Conservation (phyloP, 106 monocot genomes). For the Iris macrosiphon region DNA sequence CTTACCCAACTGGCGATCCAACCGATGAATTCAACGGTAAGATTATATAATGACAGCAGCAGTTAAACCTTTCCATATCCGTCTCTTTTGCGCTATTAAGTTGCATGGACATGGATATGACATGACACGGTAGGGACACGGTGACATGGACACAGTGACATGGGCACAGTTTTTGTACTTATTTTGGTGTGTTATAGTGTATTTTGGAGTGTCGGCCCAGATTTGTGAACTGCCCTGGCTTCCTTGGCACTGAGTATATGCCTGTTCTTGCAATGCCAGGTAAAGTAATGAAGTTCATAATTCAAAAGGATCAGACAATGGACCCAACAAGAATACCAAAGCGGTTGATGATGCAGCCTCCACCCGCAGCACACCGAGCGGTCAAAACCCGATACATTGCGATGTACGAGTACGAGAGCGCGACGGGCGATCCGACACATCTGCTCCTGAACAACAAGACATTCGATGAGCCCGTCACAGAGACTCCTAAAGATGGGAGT, state of each 20-base stretch:
- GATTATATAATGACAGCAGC: no score
- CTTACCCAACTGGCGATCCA: conserved; percentile 34
- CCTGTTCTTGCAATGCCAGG: no score
- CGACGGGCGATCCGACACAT: conserved; percentile 66
- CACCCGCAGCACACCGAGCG: conserved; percentile 20
- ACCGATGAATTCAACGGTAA: conserved; percentile 16
- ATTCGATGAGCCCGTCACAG: conserved; percentile 56
- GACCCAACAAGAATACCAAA: conserved; percentile 32
- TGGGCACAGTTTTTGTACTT: no score
- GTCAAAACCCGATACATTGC: conserved; percentile 38
- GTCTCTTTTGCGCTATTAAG: no score
- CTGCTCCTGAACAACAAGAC: conserved; percentile 53
- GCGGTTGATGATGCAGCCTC: conserved; percentile 9
- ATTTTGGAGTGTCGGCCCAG: no score
- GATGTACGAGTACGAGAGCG: conserved; percentile 70
- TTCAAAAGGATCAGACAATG: not conserved
- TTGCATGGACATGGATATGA: no score
- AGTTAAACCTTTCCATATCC: no score
- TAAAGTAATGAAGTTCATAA: conserved; percentile 50
- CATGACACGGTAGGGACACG: no score
- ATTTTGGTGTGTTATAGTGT: no score
- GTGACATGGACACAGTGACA: no score
- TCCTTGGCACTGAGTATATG: no score
- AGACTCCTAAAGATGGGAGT: conserved; percentile 63
- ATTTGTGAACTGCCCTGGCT: no score